Percentiles rank a stretch among this genome's conserved stretches.
Evolutionary conservation across 768 basidiomycete genomes (phyloP).

Genomic region (Lactifluus volemus): DNA sequence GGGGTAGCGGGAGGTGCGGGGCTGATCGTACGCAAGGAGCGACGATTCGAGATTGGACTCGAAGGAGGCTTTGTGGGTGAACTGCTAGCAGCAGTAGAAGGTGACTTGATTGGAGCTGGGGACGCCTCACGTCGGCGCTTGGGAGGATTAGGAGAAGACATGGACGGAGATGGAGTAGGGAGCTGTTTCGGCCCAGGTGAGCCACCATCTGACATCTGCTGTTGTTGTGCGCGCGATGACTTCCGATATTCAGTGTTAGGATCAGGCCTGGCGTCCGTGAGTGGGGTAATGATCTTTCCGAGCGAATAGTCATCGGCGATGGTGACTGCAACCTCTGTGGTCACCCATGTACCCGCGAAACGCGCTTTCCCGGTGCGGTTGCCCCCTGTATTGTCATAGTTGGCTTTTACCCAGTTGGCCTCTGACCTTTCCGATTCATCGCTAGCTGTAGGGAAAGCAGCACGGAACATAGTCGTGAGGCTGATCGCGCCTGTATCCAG

Average conservation of each 20-base stretch:
- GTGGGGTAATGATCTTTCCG: constrained; percentile 47
- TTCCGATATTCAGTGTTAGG: constrained; percentile 72
- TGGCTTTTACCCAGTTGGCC: constrained; percentile 74
- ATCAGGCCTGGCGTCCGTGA: constrained; percentile 70
- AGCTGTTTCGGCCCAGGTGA: constrained; percentile 21
- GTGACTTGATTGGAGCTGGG: constrained; percentile 45
- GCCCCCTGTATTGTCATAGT: constrained; percentile 65
- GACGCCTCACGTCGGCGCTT: constrained; percentile 50
- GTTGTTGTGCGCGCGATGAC: constrained; percentile 38
- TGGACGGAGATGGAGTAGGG: constrained; percentile 30
- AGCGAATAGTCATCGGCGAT: constrained; percentile 65
- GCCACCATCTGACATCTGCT: constrained; percentile 22
- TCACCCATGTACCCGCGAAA: constrained; percentile 87
- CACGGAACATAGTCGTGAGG: constrained; percentile 94
- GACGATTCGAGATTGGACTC: constrained; percentile 27
- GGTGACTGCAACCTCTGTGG: constrained; percentile 50
- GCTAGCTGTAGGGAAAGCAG: constrained; percentile 77
- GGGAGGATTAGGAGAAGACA: constrained; percentile 26
- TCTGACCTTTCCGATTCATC: constrained; percentile 75
- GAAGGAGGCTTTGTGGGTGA: constrained; percentile 16
- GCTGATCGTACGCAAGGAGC: constrained; percentile 36
- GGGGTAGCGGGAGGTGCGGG: constrained; percentile 31
- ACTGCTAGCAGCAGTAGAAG: constrained; percentile 24
- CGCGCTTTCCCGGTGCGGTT: constrained; percentile 56
- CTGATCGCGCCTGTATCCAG: constrained; percentile 91